Conservation (phyloP, 176 grass and related monocot species). For the Zea mays region DNA sequence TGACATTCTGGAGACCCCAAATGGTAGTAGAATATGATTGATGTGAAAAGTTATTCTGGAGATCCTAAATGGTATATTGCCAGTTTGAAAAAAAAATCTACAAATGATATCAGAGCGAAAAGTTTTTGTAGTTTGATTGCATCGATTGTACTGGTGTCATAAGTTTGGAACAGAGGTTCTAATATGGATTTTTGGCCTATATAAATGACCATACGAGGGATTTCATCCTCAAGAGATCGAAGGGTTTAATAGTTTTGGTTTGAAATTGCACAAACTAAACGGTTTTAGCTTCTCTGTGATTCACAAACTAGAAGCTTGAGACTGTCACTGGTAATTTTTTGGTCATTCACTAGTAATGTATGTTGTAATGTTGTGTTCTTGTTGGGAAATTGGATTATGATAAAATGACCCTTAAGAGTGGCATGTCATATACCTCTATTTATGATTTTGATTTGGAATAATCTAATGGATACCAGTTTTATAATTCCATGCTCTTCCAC, state of each 20-base stretch:
- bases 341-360: background rate
- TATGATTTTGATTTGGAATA: background rate
- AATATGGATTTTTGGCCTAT: conserved; percentile 5
- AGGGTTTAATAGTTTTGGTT: background rate
- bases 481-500: background rate
- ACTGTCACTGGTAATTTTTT: background rate
- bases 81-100: background rate
- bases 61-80: background rate
- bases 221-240: conserved; percentile 13
- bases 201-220: background rate
- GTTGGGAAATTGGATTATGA: background rate
- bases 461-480: background rate
- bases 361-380: background rate
- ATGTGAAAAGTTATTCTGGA: background rate
- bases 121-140: background rate
- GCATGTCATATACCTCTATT: background rate
- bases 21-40: background rate
- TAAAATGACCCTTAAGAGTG: background rate
- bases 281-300: background rate
- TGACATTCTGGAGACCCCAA: background rate
- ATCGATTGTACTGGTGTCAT: background rate
- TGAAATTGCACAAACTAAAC: background rate
- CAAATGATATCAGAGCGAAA: background rate
- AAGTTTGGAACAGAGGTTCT: background rate
- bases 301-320: background rate